Base-by-base conservation (phyloP, 306 rosid species). In the Phaseolus lunatus region DNA sequence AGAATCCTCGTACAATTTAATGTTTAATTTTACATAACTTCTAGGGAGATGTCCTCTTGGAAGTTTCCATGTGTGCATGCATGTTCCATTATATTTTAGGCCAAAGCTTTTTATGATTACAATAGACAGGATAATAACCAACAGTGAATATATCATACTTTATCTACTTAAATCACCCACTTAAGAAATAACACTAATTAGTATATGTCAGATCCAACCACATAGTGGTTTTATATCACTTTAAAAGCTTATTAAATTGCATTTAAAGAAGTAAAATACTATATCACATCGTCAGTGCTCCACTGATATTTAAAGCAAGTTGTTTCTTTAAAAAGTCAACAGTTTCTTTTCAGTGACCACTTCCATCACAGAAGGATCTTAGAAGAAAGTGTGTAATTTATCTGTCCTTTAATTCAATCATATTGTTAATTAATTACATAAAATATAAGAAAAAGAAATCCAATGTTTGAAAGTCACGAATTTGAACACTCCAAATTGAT, bases 271-370 rank as follows among this genome's bases (percentile, higher is more conserved):
- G 54, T 56, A 70, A 76, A 76, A 56, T 76, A 76, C 52, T 68
- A 76, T 80, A 80, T 80, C 77, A 64, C 56, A 27, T 56, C 10
- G 58, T 39, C 48, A 76, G 87, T 84, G 87, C 87, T 80, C 87
- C 87, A 84, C 87, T 80, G 71, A 84, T 67, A 72, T 77, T 57
- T 70, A 83, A 80, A 80, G 84, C 56, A 26, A 84, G 24, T 13
- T 44, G 67, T 75, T 81, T 81, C 61, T 74, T 70, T 35, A 79
- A 79, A 54, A 72, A 49, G 81, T 48, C 78, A 69, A 45, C 66
- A 43, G 65, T 69, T 83, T 45, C 43, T 66, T 84, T 80, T 48
- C 43, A 24, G 7, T 54, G 44, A 54, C 84, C 70, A 54, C 76
- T 77, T 54, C 78, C 81, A 75, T 79, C 31, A 33, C 15, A 16